Conservation (phyloP, 345 rosid genomes). For the Pistacia integerrima region DNA sequence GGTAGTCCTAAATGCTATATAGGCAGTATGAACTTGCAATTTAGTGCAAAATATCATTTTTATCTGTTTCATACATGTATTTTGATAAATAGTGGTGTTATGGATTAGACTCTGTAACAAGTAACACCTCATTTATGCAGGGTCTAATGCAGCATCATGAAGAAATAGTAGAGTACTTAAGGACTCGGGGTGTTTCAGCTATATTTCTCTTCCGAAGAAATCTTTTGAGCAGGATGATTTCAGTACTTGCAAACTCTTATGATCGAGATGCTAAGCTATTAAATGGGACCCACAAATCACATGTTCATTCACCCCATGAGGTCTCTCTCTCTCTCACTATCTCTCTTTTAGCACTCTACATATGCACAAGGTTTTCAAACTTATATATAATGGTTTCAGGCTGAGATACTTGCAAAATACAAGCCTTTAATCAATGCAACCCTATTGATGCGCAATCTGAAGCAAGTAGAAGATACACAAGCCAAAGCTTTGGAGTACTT, state of each 20-base stretch:
- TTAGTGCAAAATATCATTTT: neutral
- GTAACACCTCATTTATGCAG: constrained; percentile 34
- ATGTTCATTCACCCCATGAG: constrained; percentile 89
- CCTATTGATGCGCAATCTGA: constrained; percentile 55
- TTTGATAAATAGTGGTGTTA: neutral
- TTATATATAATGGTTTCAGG: constrained; percentile 54
- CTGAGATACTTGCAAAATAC: constrained; percentile 89
- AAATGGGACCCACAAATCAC: constrained; percentile 98
- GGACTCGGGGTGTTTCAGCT: constrained; percentile 77
- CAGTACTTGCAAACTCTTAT: constrained; percentile 90
- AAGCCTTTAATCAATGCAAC: constrained; percentile 77
- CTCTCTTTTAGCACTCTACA: neutral
- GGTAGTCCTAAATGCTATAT: neutral
- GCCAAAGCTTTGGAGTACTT: constrained; percentile 77
- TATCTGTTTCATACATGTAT: neutral
- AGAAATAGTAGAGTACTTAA: constrained; percentile 85
- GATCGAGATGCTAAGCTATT: constrained; percentile 76
- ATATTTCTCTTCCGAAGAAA: constrained; percentile 92
- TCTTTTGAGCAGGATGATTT: constrained; percentile 87
- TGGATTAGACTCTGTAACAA: neutral
- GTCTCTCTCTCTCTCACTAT: constrained; percentile 28
- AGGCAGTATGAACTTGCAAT: neutral
- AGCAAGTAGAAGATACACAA: constrained; percentile 71
- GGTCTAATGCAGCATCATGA: constrained; percentile 87
- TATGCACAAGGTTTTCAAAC: constrained; percentile 6